Percentiles rank a stretch among this genome's conserved stretches.
phyloP scores from a whole-genome alignment of 2,329 filamentous ascomycete species.

The Botrytis cinerea region DNA sequence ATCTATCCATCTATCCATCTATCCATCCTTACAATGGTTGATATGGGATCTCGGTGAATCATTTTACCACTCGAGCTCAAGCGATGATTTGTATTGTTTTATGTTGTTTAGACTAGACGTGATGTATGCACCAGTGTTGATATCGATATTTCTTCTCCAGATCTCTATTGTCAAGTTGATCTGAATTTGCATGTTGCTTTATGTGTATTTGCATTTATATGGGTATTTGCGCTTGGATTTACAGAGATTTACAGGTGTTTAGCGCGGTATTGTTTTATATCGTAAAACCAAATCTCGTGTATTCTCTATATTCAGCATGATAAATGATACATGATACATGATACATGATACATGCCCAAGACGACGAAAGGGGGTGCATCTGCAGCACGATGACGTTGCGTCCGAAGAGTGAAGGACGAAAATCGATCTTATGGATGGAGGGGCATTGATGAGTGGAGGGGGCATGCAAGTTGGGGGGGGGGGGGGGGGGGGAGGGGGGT shows the following conservation, averaged over 20 bases:
- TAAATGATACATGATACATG: not conserved
- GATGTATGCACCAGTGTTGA: not conserved
- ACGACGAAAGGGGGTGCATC: not conserved
- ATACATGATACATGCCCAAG: not conserved
- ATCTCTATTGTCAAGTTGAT: not conserved
- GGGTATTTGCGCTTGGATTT: not conserved
- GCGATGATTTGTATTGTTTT: not conserved
- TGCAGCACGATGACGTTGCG: conserved; percentile 16
- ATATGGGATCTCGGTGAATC: not conserved
- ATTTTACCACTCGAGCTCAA: not conserved
- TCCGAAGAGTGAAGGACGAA: not conserved
- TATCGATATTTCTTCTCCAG: not conserved
- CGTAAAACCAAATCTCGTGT: too few species aligned
- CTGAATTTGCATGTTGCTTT: not conserved
- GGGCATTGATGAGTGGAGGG: not conserved
- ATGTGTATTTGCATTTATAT: too few species aligned
- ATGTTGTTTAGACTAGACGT: not conserved
- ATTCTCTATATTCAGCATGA: too few species aligned
- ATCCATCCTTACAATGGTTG: not conserved
- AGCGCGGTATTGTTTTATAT: too few species aligned
- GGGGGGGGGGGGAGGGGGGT: too few species aligned
- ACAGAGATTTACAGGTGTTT: too few species aligned
- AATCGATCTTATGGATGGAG: not conserved
- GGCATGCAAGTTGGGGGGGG: too few species aligned
- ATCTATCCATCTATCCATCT: too few species aligned